Evolutionary conservation across 2,329 filamentous ascomycete species (phyloP).

Genomic region (Sphaerulina musiva): DNA sequence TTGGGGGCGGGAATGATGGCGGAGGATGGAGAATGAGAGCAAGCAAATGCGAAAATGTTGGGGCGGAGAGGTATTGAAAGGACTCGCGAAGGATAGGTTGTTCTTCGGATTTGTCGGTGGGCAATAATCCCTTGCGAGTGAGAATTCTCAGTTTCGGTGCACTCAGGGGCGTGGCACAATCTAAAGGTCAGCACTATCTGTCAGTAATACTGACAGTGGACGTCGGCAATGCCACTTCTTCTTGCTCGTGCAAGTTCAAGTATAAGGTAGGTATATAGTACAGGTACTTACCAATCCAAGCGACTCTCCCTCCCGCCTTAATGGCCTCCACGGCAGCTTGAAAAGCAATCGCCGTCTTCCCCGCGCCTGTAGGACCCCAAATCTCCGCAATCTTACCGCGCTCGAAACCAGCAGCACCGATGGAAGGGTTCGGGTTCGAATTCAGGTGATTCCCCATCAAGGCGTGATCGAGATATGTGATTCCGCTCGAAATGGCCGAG

Average conservation of each 20-base stretch:
- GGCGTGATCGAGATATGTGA: conserved; percentile 11
- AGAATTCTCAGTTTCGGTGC: conserved; percentile 6
- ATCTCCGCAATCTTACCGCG: conserved; percentile 77
- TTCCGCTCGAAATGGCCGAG: conserved; percentile 10
- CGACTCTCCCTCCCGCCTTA: conserved; percentile 54
- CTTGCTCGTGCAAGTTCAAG: not conserved
- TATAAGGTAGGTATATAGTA: not conserved
- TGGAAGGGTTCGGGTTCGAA: not conserved
- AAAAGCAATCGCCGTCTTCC: conserved; percentile 72
- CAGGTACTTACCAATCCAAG: conserved; percentile 56
- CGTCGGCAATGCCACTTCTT: no score
- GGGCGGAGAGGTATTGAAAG: conserved; percentile 58
- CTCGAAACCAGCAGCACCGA: conserved; percentile 52
- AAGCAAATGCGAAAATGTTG: conserved; percentile 59
- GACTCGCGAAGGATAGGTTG: not conserved
- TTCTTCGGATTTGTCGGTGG: not conserved
- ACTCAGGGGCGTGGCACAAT: conserved; percentile 15
- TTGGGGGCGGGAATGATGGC: conserved; percentile 53
- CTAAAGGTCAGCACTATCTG: not conserved
- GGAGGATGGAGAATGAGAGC: conserved; percentile 67
- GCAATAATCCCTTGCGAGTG: not conserved
- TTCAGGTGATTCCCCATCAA: conserved; percentile 1
- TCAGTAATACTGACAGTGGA: not conserved
- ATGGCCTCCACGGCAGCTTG: conserved; percentile 50
- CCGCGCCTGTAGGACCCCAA: conserved; percentile 78